Conservation (phyloP, 495 filamentous ascomycete genomes). For the Podospora didyma region DNA sequence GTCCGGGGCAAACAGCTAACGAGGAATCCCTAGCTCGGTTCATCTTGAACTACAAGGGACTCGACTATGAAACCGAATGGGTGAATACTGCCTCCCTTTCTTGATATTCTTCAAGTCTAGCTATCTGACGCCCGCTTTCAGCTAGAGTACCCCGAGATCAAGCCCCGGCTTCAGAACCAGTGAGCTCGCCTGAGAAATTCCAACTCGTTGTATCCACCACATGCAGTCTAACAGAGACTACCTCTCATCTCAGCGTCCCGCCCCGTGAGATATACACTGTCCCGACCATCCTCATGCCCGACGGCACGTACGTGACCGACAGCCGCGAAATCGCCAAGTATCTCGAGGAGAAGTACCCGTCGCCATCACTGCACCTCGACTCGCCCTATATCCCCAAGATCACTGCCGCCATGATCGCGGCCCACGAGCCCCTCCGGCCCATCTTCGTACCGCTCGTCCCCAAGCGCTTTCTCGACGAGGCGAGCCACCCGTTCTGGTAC, state of each 20-base stretch:
- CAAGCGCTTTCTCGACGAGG: slow-evolving; percentile 33
- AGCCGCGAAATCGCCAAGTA: slow-evolving; percentile 45
- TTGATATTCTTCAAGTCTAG: not conserved
- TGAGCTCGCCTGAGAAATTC: slow-evolving; percentile 14
- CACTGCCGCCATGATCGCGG: slow-evolving; percentile 10
- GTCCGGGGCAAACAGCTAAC: not conserved
- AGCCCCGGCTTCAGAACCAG: slow-evolving; percentile 25
- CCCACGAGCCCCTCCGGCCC: slow-evolving; percentile 17
- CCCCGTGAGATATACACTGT: slow-evolving; percentile 43
- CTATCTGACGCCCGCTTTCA: not conserved
- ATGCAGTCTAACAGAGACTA: not conserved
- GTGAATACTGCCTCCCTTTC: slow-evolving; percentile 13
- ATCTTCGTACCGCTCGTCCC: slow-evolving; percentile 35
- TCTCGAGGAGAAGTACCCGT: slow-evolving; percentile 51
- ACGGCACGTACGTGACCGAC: slow-evolving; percentile 55
- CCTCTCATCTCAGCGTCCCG: slow-evolving; percentile 26
- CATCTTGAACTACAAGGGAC: slow-evolving; percentile 55
- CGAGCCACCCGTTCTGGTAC: slow-evolving; percentile 42
- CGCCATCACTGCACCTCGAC: slow-evolving; percentile 50
- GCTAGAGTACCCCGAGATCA: slow-evolving; percentile 59
- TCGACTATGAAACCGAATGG: slow-evolving; percentile 64
- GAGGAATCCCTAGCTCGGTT: slow-evolving; percentile 50
- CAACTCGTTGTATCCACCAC: not conserved
- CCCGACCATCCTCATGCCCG: slow-evolving; percentile 49
- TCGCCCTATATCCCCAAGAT: slow-evolving; percentile 36